A percentile compares a stretch with the other conserved stretches of the same genome.
Conservation (phyloP, 768 basidiomycete species). For the Leccinum ochraceum region DNA sequence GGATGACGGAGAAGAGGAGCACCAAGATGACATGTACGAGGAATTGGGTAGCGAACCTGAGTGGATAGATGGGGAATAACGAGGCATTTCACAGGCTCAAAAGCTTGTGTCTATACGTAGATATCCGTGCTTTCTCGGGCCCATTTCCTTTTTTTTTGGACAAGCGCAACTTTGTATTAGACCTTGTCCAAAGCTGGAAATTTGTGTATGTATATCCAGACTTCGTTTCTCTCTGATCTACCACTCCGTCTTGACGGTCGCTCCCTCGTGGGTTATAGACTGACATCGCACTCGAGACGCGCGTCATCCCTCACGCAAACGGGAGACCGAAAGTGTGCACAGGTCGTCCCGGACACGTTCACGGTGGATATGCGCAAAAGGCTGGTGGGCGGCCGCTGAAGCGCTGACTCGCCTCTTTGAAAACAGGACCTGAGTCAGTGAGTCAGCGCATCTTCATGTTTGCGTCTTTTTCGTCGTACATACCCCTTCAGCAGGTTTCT, state of each 20-base stretch:
- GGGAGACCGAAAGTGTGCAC: constrained; percentile 78
- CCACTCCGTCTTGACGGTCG: constrained; percentile 88
- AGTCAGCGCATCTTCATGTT: constrained; percentile 40
- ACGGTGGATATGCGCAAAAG: constrained; percentile 66
- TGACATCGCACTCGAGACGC: constrained; percentile 70
- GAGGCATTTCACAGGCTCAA: too few species aligned
- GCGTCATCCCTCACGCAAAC: constrained; percentile 58
- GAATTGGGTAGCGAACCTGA: background rate
- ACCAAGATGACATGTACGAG: background rate
- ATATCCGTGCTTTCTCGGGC: too few species aligned
- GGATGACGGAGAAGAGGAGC: background rate
- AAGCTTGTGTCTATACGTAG: too few species aligned
- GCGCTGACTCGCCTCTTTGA: too few species aligned
- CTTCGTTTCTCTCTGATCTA: constrained; percentile 61
- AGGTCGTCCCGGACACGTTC: constrained; percentile 58
- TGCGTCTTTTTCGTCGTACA: constrained; percentile 46
- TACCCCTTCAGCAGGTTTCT: constrained; percentile 41
- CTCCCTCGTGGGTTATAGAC: constrained; percentile 60
- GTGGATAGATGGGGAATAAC: background rate
- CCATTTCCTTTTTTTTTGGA: too few species aligned
- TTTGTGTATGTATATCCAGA: constrained; percentile 58
- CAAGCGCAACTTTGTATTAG: too few species aligned
- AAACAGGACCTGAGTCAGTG: too few species aligned
- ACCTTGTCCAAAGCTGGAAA: constrained; percentile 74
- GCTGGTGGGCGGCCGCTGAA: constrained; percentile 64